Percentiles rank a stretch among this genome's conserved stretches.
Conservation (phyloP, 176 grass and related monocot species). For the Oryza coarctata region DNA sequence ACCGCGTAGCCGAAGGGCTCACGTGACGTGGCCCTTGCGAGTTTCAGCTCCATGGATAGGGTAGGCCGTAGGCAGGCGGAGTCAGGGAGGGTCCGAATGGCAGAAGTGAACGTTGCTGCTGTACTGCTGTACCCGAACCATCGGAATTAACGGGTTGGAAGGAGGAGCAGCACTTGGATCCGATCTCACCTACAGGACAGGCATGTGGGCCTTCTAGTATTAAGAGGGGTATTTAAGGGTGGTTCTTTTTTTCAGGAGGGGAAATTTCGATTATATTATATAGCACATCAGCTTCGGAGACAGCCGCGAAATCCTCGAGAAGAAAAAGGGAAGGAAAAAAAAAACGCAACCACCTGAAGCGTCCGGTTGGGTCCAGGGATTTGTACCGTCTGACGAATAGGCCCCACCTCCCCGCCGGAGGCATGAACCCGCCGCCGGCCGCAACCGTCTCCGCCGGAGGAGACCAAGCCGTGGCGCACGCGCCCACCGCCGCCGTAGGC, state of each 20-base stretch:
- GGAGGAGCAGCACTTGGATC: neutral
- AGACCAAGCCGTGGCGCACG: constrained; percentile 20
- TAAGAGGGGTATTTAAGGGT: neutral
- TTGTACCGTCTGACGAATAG: neutral
- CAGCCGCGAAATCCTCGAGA: constrained; percentile 20
- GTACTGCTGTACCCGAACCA: neutral
- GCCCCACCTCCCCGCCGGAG: constrained; percentile 15
- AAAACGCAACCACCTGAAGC: neutral
- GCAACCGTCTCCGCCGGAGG: constrained; percentile 26
- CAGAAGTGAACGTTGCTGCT: neutral
- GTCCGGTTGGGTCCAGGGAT: constrained; percentile 19
- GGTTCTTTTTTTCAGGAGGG: neutral
- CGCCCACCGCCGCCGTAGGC: constrained; percentile 5
- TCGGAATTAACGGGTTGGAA: neutral
- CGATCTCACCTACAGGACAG: neutral
- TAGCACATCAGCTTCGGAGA: neutral
- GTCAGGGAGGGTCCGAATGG: neutral
- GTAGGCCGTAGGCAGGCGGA: neutral
- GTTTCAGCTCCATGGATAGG: constrained; percentile 9
- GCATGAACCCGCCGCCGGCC: constrained; percentile 51
- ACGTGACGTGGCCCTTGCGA: neutral
- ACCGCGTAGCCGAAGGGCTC: neutral
- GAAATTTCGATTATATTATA: neutral
- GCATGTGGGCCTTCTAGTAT: constrained; percentile 35
- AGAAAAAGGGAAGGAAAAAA: neutral